A percentile compares a stretch with the other conserved stretches of the same genome.
Conservation (phyloP, 768 basidiomycete genomes). For the Lentinula edodes region DNA sequence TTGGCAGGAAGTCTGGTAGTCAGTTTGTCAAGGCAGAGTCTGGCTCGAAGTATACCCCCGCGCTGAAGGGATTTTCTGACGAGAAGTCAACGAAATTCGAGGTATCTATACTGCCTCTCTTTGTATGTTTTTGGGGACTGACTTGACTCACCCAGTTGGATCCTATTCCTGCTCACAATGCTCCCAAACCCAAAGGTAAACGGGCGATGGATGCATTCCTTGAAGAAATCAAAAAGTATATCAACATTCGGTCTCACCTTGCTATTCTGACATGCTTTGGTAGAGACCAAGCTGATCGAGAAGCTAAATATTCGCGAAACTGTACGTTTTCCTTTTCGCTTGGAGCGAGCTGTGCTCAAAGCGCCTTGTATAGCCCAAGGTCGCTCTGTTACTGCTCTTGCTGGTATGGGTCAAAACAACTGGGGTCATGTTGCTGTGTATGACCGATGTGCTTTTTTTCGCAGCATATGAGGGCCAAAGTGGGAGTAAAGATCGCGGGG, state of each 20-base stretch:
- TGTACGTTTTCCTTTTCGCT: constrained; percentile 31
- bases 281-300: constrained; percentile 91
- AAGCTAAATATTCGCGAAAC: constrained; percentile 74
- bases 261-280: constrained; percentile 5
- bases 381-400: constrained; percentile 86
- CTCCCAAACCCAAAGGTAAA: constrained; percentile 83
- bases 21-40: constrained; percentile 60
- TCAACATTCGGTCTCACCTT: not conserved
- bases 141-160: constrained; percentile 33
- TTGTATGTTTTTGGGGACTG: constrained; percentile 2
- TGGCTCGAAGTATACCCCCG: constrained; percentile 41
- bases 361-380: constrained; percentile 35
- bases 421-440: not conserved
- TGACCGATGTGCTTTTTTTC: not conserved
- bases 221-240: constrained; percentile 91
- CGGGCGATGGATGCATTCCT: constrained; percentile 95
- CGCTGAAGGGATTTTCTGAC: constrained; percentile 20
- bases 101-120: constrained; percentile 13
- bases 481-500: constrained; percentile 85
- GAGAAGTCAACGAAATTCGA: constrained; percentile 23
- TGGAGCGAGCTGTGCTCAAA: not conserved
- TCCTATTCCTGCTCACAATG: constrained; percentile 45
- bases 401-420: constrained; percentile 46
- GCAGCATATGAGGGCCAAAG: constrained; percentile 86
- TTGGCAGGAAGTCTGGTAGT: constrained; percentile 39